Evolutionary conservation across 2,329 filamentous ascomycete genomes (phyloP), one percentile per base, ranked within the genome.

Genomic region (Raffaelea arxii): DNA sequence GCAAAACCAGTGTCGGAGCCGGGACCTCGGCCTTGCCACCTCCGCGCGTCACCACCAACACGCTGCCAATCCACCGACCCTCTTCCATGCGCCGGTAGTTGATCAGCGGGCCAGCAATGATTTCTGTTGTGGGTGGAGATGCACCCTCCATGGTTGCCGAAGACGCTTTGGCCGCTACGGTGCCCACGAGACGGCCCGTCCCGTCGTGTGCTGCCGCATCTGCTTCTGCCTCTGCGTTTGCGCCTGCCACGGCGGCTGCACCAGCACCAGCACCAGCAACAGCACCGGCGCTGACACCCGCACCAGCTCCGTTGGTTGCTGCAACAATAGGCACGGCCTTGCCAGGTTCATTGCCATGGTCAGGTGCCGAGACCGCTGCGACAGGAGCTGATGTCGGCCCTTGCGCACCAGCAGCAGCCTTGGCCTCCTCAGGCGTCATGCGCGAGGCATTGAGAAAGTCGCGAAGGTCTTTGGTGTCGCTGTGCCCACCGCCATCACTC

Each of bases 1-100:
- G 75, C 44, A 81, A 57, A 18, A 66, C 64, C 54, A 91, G 63
- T 23, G 71, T 70, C 36, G 94, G 79, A 51, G 74, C 67, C 44
- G 69, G 61, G 1, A 75, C 72, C 51, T 78, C 74, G 19, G 70
- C 68, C 57, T 77, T 65, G 49, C 74, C 80, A 22, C 84, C 84
- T 4, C 88, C 84, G 44, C 75, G 80, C 16, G 83, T 85, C 44
- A 96, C 88, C 43, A 96, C 69, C 56, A 96, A 68, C 7, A 94
- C 85, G 61, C 88, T 94, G 48, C 91, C 90, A 56, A 86, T 72
- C 90, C 91, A 97, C 36, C 65, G 67, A 35, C 69, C 69, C 24
- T 73, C 74, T 56, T 82, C 77, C 78, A 84, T 89, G 57, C 78
- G 77, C 53, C 82, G 74, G 62, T 89, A 91, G 65, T 91, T 91